Conservation (phyloP, 768 basidiomycete genomes). For the Termitomyces sp. region DNA sequence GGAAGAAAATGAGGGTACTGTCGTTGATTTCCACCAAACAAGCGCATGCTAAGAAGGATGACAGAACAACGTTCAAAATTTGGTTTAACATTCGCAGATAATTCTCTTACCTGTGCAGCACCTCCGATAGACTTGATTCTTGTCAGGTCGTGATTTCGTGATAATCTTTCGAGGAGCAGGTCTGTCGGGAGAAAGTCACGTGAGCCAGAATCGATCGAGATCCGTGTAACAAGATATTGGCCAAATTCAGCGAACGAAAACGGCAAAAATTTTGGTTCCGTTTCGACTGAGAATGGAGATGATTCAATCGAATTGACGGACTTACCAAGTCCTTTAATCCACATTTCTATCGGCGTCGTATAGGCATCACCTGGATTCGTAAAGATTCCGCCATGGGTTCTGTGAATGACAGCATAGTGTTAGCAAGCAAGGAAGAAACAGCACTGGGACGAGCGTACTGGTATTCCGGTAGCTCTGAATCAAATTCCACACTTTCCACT, state of each 20-base stretch:
- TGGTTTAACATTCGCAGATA: background rate
- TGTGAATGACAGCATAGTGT: conserved; percentile 22
- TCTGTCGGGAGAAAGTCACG: conserved; percentile 37
- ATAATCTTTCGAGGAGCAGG: conserved; percentile 67
- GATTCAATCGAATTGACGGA: conserved; percentile 14
- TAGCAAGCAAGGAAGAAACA: background rate
- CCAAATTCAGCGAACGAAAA: conserved; percentile 19
- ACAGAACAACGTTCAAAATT: conserved; percentile 3
- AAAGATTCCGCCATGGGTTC: conserved; percentile 83
- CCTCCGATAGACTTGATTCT: conserved; percentile 75
- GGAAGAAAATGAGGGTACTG: conserved; percentile 65
- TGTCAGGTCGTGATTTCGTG: conserved; percentile 61
- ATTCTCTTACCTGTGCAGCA: conserved; percentile 54
- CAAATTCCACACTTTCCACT: conserved; percentile 80
- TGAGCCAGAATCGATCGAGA: conserved; percentile 27
- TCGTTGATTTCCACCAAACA: conserved; percentile 84
- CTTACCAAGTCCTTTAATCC: conserved; percentile 82
- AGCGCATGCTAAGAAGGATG: conserved; percentile 49
- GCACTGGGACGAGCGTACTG: conserved; percentile 47
- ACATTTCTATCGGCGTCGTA: conserved; percentile 87
- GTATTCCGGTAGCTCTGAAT: conserved; percentile 71
- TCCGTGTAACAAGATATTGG: conserved; percentile 17
- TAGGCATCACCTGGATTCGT: conserved; percentile 83
- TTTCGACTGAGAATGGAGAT: conserved; percentile 19
- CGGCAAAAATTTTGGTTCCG: conserved; percentile 60